Evolutionary conservation across 2,329 filamentous ascomycete species (phyloP).

Genomic region (Claviceps africana): DNA sequence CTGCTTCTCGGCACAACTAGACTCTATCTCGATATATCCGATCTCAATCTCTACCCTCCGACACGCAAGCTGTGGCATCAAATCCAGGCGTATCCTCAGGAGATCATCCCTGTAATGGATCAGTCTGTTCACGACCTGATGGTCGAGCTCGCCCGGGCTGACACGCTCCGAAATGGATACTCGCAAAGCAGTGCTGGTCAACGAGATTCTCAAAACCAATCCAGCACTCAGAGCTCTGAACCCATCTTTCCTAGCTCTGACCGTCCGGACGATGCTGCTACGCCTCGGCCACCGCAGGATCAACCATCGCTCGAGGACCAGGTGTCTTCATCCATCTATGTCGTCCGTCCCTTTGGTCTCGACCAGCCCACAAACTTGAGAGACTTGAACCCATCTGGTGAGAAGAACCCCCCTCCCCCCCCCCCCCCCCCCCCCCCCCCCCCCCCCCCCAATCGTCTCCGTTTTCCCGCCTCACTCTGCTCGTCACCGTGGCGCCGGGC

Average conservation of each 20-base stretch:
- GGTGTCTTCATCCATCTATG: conserved; percentile 66
- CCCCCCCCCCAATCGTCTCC: too few species aligned
- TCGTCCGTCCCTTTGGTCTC: conserved; percentile 78
- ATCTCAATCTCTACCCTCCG: conserved; percentile 83
- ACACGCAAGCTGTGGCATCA: conserved; percentile 94
- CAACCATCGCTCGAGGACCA: conserved; percentile 58
- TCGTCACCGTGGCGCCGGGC: too few species aligned
- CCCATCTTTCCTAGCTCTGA: conserved; percentile 72
- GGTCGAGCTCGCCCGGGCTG: conserved; percentile 72
- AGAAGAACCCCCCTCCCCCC: neutral
- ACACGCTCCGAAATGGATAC: conserved; percentile 55
- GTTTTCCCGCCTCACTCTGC: too few species aligned
- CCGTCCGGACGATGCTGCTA: conserved; percentile 34
- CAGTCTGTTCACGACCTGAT: conserved; percentile 86
- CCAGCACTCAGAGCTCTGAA: conserved; percentile 50
- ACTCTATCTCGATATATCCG: conserved; percentile 76
- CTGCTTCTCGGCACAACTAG: conserved; percentile 69
- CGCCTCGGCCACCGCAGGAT: conserved; percentile 26
- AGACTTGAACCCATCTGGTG: conserved; percentile 78
- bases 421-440: too few species aligned
- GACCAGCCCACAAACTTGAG: conserved; percentile 81
- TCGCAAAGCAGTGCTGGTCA: conserved; percentile 43
- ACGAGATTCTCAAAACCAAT: conserved; percentile 25
- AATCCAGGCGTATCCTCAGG: conserved; percentile 82
- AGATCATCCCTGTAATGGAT: conserved; percentile 95